Conservation (phyloP, 23 red algal genomes). For the Chondrus crispus region DNA sequence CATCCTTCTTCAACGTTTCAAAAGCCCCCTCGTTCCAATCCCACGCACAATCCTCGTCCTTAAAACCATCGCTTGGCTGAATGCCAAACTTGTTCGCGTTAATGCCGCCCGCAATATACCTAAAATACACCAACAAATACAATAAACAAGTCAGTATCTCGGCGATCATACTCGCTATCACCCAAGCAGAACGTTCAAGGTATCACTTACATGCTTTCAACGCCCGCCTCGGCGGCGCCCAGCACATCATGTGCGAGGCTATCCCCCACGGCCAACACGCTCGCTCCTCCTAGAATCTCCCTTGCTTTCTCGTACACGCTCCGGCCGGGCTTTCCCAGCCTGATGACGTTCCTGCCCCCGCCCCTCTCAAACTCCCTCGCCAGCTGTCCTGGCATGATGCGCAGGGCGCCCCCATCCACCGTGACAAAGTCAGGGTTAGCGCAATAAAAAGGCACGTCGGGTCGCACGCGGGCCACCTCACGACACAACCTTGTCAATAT, state of each 20-base stretch:
- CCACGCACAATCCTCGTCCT: neutral
- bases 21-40: neutral
- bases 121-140: neutral
- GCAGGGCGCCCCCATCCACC: conserved; percentile 64
- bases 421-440: conserved; percentile 86
- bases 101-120: conserved; percentile 74
- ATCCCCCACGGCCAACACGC: conserved; percentile 72
- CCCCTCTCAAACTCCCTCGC: conserved; percentile 60
- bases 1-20: conserved; percentile 14
- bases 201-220: conserved; percentile 57
- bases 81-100: conserved; percentile 51
- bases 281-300: neutral
- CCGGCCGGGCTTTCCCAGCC: conserved; percentile 72
- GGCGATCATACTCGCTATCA: neutral
- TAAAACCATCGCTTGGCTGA: neutral
- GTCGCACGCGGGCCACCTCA: neutral
- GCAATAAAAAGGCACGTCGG: conserved; percentile 65
- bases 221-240: conserved; percentile 50
- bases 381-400: conserved; percentile 74
- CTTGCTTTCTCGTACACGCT: conserved; percentile 53
- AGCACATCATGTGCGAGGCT: conserved; percentile 70
- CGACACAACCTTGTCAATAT: conserved; percentile 1
- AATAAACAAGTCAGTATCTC: neutral
- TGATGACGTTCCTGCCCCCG: conserved; percentile 25
- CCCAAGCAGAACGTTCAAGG: neutral